Percentiles rank a stretch among this genome's conserved stretches.
Conservation (phyloP, 2,329 filamentous ascomycete genomes). For the Ceratocystis albifundus region DNA sequence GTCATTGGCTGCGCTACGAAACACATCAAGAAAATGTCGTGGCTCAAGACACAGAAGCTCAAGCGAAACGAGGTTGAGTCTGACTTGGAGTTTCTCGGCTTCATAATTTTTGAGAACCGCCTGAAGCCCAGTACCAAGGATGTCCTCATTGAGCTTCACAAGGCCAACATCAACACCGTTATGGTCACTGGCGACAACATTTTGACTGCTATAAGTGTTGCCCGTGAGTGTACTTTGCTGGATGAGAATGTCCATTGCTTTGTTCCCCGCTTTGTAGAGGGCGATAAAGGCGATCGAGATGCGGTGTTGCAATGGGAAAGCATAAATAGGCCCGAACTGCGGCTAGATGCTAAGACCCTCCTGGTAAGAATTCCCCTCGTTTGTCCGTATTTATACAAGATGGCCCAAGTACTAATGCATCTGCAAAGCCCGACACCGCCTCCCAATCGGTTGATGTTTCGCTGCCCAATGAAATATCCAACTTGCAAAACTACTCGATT, state of each 20-base stretch:
- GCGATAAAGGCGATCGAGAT: conserved; percentile 32
- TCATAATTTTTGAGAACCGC: conserved; percentile 99
- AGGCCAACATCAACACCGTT: conserved; percentile 74
- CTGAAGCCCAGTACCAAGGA: conserved; percentile 74
- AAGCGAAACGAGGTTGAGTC: conserved; percentile 74
- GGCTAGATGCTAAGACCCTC: conserved; percentile 67
- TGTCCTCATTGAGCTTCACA: conserved; percentile 68
- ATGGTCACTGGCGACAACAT: conserved; percentile 99
- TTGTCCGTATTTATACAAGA: neutral
- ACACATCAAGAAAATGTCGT: conserved; percentile 75
- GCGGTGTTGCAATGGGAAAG: conserved; percentile 79
- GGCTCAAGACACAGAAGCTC: conserved; percentile 93
- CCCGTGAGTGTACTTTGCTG: conserved; percentile 76
- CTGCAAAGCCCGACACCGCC: conserved; percentile 52
- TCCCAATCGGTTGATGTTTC: conserved; percentile 66
- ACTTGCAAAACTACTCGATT: conserved; percentile 73
- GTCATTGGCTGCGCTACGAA: conserved; percentile 93
- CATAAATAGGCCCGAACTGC: conserved; percentile 62
- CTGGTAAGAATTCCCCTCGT: conserved; percentile 38
- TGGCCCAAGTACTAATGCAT: conserved; percentile 7
- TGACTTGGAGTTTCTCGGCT: conserved; percentile 76
- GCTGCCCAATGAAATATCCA: conserved; percentile 71
- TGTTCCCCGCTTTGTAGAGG: conserved; percentile 75
- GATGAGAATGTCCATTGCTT: conserved; percentile 78
- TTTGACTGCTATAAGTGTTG: conserved; percentile 89